A percentile compares a stretch with the other conserved stretches of the same genome.
Evolutionary conservation across 305 asterid genomes (phyloP).

Genomic region (Fraxinus xanthoxyloides): DNA sequence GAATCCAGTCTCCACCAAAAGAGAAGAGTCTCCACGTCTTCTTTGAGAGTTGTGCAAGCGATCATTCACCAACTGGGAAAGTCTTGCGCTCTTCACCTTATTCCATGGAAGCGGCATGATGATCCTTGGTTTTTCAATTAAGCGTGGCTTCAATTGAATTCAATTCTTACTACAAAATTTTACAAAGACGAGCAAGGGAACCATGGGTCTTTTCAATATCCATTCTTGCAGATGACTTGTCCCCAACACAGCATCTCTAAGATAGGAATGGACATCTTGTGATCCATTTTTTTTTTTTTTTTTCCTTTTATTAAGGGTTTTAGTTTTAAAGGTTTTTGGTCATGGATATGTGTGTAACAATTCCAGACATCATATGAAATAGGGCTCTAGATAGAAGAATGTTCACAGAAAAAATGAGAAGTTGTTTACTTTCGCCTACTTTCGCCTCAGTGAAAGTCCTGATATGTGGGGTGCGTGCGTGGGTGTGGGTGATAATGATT

Average conservation of each 20-base stretch:
- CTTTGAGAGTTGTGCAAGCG: constrained; percentile 56
- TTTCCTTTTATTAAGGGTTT: not conserved
- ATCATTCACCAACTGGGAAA: constrained; percentile 63
- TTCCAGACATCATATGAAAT: not conserved
- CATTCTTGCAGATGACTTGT: not conserved
- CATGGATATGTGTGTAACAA: not conserved
- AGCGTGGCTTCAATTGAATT: not conserved
- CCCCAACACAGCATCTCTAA: not conserved
- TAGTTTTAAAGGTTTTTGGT: not conserved
- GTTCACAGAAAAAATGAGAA: not conserved
- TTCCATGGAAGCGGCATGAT: constrained; percentile 67
- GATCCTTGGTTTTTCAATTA: not conserved
- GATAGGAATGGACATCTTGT: not conserved
- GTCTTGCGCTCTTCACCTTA: constrained; percentile 46
- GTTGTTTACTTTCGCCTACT: not conserved
- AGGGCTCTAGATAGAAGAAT: not conserved
- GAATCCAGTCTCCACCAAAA: constrained; percentile 77
- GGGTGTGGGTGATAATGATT: not conserved
- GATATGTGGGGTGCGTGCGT: not conserved
- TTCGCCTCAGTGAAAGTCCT: not conserved
- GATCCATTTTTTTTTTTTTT: not conserved
- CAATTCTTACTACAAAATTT: not conserved
- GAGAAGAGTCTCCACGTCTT: constrained; percentile 63
- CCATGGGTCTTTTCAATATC: not conserved
- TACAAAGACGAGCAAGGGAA: not conserved